Percentiles rank a stretch among this genome's conserved stretches.
These are phyloP conservation scores for Aspergillus phoenicis DNA, from an alignment of 2,329 filamentous ascomycete genomes.

Conservation along the genomic window DNA sequence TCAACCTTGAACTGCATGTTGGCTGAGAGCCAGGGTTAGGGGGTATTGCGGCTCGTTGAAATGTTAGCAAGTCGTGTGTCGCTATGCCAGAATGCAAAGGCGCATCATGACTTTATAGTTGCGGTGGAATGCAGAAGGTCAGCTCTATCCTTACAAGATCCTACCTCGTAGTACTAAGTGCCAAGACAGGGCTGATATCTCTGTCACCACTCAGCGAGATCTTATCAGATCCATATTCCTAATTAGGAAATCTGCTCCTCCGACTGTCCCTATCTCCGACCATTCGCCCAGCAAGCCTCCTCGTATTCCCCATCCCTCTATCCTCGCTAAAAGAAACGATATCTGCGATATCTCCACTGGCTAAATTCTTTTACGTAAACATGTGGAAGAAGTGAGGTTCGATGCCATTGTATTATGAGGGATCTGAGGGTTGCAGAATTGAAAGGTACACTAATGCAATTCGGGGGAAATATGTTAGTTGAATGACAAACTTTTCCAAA, in stretches of 20 bases:
- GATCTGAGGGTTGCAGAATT: no score
- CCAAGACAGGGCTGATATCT: background rate
- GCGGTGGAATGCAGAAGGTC: background rate
- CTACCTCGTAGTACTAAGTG: background rate
- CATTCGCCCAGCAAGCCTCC: background rate
- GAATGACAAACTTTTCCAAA: no score
- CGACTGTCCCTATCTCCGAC: background rate
- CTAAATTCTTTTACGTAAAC: background rate
- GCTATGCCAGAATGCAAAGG: background rate
- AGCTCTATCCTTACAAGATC: background rate
- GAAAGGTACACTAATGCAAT: no score
- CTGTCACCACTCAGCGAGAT: background rate
- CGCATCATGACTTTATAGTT: background rate
- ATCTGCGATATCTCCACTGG: background rate
- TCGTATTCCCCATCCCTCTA: constrained; percentile 1
- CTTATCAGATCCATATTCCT: constrained; percentile 12
- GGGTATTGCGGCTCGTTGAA: background rate
- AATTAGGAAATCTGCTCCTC: background rate
- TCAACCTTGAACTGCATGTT: constrained; percentile 1
- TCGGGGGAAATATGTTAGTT: no score
- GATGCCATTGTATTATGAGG: background rate
- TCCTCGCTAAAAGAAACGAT: background rate
- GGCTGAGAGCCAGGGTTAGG: background rate
- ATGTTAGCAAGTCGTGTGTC: background rate
- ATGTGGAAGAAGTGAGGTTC: background rate